Conservation (phyloP, 2,329 filamentous ascomycete genomes). For the Aureobasidium vineae region DNA sequence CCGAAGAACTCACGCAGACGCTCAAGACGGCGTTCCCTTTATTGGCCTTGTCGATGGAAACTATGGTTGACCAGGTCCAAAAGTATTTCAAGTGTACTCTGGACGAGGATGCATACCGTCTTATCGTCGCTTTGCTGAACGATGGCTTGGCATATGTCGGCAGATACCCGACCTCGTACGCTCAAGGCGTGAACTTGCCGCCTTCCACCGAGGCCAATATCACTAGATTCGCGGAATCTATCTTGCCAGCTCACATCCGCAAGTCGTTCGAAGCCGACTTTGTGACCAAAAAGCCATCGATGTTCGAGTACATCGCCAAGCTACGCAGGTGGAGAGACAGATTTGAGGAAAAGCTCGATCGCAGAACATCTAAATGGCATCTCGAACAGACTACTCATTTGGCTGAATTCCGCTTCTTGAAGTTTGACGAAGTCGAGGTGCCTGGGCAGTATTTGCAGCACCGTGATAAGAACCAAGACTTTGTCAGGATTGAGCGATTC, state of each 20-base stretch:
- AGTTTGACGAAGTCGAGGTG: constrained; percentile 97
- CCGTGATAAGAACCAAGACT: constrained; percentile 99
- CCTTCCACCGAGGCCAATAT: constrained; percentile 93
- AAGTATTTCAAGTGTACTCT: constrained; percentile 99
- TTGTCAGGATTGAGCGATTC: constrained; percentile 96
- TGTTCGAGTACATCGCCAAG: constrained; percentile 98
- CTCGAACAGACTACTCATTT: constrained; percentile 86
- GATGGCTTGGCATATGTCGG: constrained; percentile 92
- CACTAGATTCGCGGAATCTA: constrained; percentile 92
- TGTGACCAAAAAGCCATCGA: constrained; percentile 89
- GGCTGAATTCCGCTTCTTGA: constrained; percentile 95
- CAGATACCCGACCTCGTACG: constrained; percentile 80
- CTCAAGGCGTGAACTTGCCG: constrained; percentile 87
- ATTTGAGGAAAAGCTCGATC: constrained; percentile 95
- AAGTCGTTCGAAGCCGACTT: constrained; percentile 98
- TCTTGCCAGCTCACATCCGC: constrained; percentile 89
- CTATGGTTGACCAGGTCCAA: constrained; percentile 98
- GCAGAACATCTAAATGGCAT: constrained; percentile 67
- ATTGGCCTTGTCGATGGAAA: constrained; percentile 96
- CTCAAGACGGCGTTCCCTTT: constrained; percentile 97
- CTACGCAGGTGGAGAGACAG: constrained; percentile 94
- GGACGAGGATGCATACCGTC: constrained; percentile 93
- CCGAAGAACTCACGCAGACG: constrained; percentile 91
- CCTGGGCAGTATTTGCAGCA: constrained; percentile 96
- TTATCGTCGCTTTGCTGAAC: constrained; percentile 96